Base-by-base conservation (phyloP, 2,329 filamentous ascomycete genomes). In the Phaeosphaeriaceae sp. region DNA sequence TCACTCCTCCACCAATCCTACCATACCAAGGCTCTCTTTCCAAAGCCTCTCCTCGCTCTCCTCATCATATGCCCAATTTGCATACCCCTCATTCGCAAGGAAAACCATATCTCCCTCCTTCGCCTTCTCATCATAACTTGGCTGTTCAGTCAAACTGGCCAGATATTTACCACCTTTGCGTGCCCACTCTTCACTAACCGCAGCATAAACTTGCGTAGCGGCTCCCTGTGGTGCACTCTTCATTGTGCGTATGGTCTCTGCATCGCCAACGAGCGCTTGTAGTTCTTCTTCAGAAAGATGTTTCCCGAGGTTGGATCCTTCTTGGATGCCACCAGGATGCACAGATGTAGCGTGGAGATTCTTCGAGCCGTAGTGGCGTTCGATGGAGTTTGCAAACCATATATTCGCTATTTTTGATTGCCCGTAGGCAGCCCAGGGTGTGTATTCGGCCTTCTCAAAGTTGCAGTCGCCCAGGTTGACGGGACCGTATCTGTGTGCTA, bases 391-490 rank as follows among this genome's bases (percentile, higher is more conserved):
- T 2, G 59, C 60, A 18, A 61, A 30, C 54, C 53, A 63, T 15
- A 81, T 73, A 42, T 80, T 78, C 6, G 77, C 77, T 21, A 77
- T 79, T 61, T 82, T 82, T 57, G 76, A 75, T 52, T 80, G 78
- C 2, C 71, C 75, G 47, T 82, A 82, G 2, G 77, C 76, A 2
- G 61, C 50, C 67, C 76, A 77, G 46, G 45, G 43, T 5, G 68
- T 46, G 38, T 74, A 77, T 2, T 5, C 3, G 0, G 63, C 55
- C 33, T 68, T 68, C 18, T 73, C 54, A 46, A 75, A 75, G 21
- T 73, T 73, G 48, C 70, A 72, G 59, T 79, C 74, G 45, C 73
- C 70, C 51, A 79, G 76, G 3, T 72, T 54, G 3, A 79, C 62
- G 4, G 70, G 67, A 1, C 68, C 68, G 6, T 70, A 39, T 0